These are phyloP conservation scores for Chytridium lagenaria DNA, from an alignment of 371 early-diverging fungal genomes.

Conservation along the genomic window DNA sequence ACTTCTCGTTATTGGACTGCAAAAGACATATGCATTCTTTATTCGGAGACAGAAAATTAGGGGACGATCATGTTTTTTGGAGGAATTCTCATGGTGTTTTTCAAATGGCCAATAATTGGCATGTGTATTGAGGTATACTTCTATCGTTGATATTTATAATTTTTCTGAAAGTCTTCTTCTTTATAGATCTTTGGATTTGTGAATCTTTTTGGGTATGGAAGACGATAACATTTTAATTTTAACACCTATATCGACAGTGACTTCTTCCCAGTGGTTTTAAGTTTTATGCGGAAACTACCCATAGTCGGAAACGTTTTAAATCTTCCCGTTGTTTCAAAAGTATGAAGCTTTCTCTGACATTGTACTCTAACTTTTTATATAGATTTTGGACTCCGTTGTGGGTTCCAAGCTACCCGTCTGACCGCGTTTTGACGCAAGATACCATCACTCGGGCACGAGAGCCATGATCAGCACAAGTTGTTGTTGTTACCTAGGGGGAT, in stretches of 20 bases:
- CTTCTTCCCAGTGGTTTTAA: constrained; percentile 93
- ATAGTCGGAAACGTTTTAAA: constrained; percentile 85
- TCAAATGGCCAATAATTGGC: constrained; percentile 90
- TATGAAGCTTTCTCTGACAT: constrained; percentile 11
- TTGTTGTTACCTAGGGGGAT: background rate
- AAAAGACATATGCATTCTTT: constrained; percentile 82
- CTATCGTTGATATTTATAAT: background rate
- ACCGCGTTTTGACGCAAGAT: background rate
- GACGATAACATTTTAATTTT: no score
- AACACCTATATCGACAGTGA: no score
- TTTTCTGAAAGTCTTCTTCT: background rate
- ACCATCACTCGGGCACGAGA: background rate
- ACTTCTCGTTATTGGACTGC: constrained; percentile 83
- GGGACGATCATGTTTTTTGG: constrained; percentile 90
- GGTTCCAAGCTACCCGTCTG: constrained; percentile 39
- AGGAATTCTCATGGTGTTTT: constrained; percentile 89
- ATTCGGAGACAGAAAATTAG: constrained; percentile 79
- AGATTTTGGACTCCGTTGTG: constrained; percentile 32
- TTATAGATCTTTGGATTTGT: constrained; percentile 87
- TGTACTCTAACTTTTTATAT: background rate
- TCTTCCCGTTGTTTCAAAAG: constrained; percentile 72
- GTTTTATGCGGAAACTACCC: constrained; percentile 86
- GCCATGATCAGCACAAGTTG: background rate
- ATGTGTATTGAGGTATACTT: constrained; percentile 66
- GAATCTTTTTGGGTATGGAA: constrained; percentile 92